A percentile compares a stretch with the other conserved stretches of the same genome.
These are phyloP conservation scores for Fagus crenata DNA, from an alignment of 306 rosid genomes.

Conservation along the genomic window DNA sequence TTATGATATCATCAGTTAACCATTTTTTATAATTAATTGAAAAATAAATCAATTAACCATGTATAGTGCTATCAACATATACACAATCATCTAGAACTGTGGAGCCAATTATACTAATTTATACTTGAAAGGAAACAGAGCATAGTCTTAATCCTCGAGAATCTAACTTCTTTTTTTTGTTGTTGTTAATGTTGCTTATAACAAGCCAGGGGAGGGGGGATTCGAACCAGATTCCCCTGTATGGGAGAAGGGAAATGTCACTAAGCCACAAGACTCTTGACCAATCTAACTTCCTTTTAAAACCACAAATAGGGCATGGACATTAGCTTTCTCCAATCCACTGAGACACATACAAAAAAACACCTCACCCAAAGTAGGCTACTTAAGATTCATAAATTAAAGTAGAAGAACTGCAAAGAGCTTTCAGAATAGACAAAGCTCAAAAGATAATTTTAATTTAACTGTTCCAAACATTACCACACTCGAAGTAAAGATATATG, in stretches of 20 bases:
- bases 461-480: neutral
- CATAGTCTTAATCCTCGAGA: neutral
- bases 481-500: neutral
- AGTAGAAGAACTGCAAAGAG: neutral
- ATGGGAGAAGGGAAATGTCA: too few species aligned
- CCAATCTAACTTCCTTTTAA: neutral
- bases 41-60: neutral
- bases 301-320: neutral
- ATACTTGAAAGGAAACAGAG: neutral
- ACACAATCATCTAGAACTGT: neutral
- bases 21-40: too few species aligned
- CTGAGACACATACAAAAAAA: neutral
- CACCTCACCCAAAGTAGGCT: slow-evolving; percentile 12
- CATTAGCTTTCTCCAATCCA: neutral
- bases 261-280: too few species aligned
- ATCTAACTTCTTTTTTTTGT: neutral
- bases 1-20: neutral
- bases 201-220: too few species aligned
- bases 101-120: neutral
- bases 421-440: neutral
- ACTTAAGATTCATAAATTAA: slow-evolving; percentile 9
- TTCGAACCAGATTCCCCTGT: too few species aligned
- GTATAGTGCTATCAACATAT: neutral
- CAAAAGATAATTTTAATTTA: neutral
- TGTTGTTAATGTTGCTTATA: too few species aligned